These are phyloP conservation scores for Cryphonectria parasitica DNA, from an alignment of 2,329 filamentous ascomycete species.

Conservation along the genomic window DNA sequence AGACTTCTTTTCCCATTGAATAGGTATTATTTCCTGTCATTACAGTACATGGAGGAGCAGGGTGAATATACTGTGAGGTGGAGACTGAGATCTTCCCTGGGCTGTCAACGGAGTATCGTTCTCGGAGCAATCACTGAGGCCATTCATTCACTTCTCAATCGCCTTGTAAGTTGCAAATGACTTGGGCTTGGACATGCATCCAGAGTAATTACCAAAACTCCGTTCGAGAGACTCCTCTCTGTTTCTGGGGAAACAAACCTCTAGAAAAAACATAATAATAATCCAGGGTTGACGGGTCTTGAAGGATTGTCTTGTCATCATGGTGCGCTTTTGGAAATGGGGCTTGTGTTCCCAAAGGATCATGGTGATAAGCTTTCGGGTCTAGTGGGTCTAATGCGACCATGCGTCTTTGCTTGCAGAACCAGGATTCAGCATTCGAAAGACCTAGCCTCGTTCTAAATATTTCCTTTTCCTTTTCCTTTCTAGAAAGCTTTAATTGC, in stretches of 20 bases:
- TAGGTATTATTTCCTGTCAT: too few relatives aligned
- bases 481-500: background rate
- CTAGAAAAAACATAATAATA: background rate
- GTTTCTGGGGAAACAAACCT: background rate
- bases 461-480: background rate
- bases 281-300: too few relatives aligned
- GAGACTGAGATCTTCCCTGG: too few relatives aligned
- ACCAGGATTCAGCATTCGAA: background rate
- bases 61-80: too few relatives aligned
- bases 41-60: too few relatives aligned
- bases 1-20: too few relatives aligned
- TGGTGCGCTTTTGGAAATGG: background rate
- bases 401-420: too few relatives aligned
- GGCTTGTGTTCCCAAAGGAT: background rate
- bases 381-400: background rate
- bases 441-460: background rate
- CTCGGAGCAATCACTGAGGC: too few relatives aligned
- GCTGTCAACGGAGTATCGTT: too few relatives aligned
- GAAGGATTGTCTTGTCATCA: slow-evolving; percentile 1
- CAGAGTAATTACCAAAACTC: background rate
- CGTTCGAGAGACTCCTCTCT: background rate
- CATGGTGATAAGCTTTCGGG: background rate
- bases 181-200: too few relatives aligned
- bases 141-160: background rate
- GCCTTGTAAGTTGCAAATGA: background rate